These are phyloP conservation scores for Rhynchospora breviuscula DNA, from an alignment of 176 grass and related monocot species.

Conservation along the genomic window DNA sequence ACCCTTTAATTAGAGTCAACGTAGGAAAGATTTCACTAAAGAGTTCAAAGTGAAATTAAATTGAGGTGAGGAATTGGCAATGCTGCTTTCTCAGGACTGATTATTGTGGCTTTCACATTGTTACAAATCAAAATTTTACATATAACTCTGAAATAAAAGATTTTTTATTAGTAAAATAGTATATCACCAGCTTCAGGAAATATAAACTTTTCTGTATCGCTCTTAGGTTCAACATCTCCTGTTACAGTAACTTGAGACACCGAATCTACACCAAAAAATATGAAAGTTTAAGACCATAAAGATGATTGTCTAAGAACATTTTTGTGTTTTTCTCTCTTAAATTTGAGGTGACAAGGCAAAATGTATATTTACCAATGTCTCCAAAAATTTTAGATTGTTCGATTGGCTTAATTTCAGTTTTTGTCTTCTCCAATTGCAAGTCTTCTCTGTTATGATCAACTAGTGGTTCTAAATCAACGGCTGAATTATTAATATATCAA, in stretches of 20 bases:
- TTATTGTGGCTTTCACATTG: not conserved
- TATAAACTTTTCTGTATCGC: not conserved
- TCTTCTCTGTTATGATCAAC: not conserved
- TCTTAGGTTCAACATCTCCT: slow-evolving; percentile 9
- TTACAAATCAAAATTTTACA: not conserved
- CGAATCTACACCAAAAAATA: slow-evolving; percentile 5
- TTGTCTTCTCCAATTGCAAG: not conserved
- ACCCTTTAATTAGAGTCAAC: not conserved
- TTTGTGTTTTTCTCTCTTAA: not conserved
- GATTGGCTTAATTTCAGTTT: not conserved
- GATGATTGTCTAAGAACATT: not conserved
- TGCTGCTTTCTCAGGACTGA: not conserved
- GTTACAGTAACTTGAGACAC: not conserved
- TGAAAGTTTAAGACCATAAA: not conserved
- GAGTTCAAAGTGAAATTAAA: not conserved
- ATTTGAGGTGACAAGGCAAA: not conserved
- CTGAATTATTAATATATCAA: slow-evolving; percentile 15
- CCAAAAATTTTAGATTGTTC: not conserved
- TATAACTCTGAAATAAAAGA: not conserved
- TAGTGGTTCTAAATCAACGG: not conserved
- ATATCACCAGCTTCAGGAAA: slow-evolving; percentile 5
- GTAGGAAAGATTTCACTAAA: not conserved
- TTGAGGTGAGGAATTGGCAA: not conserved
- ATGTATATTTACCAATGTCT: not conserved
- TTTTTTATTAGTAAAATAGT: not conserved